These are phyloP conservation scores for Kodamaea sp. DNA, from an alignment of 1,139 yeast species.

Conservation along the genomic window DNA sequence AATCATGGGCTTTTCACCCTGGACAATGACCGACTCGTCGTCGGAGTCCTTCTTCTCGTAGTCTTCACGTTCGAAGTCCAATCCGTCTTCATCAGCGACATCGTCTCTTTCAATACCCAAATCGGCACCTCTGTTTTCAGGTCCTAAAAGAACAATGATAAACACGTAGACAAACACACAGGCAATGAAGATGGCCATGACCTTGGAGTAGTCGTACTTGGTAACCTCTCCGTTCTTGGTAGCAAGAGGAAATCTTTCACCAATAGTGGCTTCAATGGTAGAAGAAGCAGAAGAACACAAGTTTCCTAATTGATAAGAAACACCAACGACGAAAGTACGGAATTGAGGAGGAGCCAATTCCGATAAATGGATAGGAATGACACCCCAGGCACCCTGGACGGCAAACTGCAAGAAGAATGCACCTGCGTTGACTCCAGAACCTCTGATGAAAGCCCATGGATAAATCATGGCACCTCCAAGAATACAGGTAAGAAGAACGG, in stretches of 20 bases:
- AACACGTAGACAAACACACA: slow-evolving; percentile 69
- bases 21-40: slow-evolving; percentile 13
- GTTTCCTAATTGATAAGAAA: slow-evolving; percentile 81
- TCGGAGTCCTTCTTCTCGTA: slow-evolving; percentile 11
- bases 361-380: slow-evolving; percentile 73
- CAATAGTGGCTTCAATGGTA: slow-evolving; percentile 77
- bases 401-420: slow-evolving; percentile 77
- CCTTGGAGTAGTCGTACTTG: slow-evolving; percentile 40
- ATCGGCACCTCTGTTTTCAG: slow-evolving; percentile 58
- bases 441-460: slow-evolving; percentile 68
- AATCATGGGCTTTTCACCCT: neutral
- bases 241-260: slow-evolving; percentile 60
- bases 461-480: slow-evolving; percentile 67
- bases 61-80: slow-evolving; percentile 8
- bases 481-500: slow-evolving; percentile 54
- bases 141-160: slow-evolving; percentile 64
- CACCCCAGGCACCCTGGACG: slow-evolving; percentile 91
- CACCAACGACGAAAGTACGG: slow-evolving; percentile 72
- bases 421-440: slow-evolving; percentile 67
- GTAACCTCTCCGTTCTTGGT: slow-evolving; percentile 23
- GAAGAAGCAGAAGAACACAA: slow-evolving; percentile 81
- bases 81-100: slow-evolving; percentile 13
- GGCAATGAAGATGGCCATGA: slow-evolving; percentile 83
- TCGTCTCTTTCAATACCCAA: slow-evolving; percentile 20
- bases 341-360: slow-evolving; percentile 79